These are phyloP conservation scores for Candida mattraensis DNA, from an alignment of 805 yeast genomes.

Conservation along the genomic window DNA sequence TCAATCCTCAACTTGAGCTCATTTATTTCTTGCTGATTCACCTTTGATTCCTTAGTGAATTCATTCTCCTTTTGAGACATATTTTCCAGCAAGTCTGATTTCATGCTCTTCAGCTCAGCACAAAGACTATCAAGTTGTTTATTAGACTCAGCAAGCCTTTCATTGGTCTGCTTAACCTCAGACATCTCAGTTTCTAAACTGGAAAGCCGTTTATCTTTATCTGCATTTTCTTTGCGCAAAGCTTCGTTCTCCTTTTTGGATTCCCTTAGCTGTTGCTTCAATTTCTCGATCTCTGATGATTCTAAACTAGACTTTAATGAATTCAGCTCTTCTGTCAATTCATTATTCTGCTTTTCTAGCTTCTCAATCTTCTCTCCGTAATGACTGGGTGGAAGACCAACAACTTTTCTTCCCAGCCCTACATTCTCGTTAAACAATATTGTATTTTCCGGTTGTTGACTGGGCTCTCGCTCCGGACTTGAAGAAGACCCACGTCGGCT, in stretches of 20 bases:
- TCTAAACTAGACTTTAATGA: slow-evolving; percentile 15
- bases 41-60: slow-evolving; percentile 51
- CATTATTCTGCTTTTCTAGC: slow-evolving; percentile 26
- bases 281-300: slow-evolving; percentile 13
- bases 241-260: slow-evolving; percentile 17
- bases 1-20: slow-evolving; percentile 43
- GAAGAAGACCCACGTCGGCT: slow-evolving; percentile 13
- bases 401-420: slow-evolving; percentile 23
- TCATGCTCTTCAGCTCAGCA: slow-evolving; percentile 40
- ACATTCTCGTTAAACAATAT: slow-evolving; percentile 21
- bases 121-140: slow-evolving; percentile 15
- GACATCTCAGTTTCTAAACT: slow-evolving; percentile 12
- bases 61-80: slow-evolving; percentile 66
- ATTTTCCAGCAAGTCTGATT: slow-evolving; percentile 64
- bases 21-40: slow-evolving; percentile 50
- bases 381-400: slow-evolving; percentile 31
- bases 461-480: neutral
- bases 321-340: slow-evolving; percentile 15
- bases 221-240: slow-evolving; percentile 16
- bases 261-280: slow-evolving; percentile 18
- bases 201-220: slow-evolving; percentile 16
- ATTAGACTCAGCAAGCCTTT: slow-evolving; percentile 11
- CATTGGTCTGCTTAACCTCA: slow-evolving; percentile 9
- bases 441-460: slow-evolving; percentile 13
- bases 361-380: slow-evolving; percentile 24